Evolutionary conservation across 2,329 filamentous ascomycete species (phyloP).

Genomic region (Juglanconis juglandina): DNA sequence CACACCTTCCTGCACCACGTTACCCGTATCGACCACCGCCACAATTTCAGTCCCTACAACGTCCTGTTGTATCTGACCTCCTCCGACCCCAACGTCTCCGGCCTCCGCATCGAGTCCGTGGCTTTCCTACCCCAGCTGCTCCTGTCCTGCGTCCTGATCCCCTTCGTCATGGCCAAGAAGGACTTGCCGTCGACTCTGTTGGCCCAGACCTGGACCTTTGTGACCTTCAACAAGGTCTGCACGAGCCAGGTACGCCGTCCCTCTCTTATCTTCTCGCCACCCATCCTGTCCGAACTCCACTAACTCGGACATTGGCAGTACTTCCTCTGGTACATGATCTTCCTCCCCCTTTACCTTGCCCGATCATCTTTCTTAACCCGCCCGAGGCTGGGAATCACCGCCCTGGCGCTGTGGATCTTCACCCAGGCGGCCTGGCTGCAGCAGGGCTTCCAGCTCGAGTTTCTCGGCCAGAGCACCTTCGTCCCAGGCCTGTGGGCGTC

Average conservation of each 20-base stretch:
- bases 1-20: slow-evolving; percentile 94
- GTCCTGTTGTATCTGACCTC: slow-evolving; percentile 84
- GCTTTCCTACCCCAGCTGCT: slow-evolving; percentile 87
- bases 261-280: not conserved
- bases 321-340: slow-evolving; percentile 96
- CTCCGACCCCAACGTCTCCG: slow-evolving; percentile 43
- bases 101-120: slow-evolving; percentile 64
- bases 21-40: slow-evolving; percentile 88
- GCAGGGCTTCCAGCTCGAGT: slow-evolving; percentile 73
- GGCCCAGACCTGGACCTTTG: slow-evolving; percentile 94
- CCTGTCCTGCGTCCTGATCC: slow-evolving; percentile 71
- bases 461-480: slow-evolving; percentile 78
- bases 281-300: not conserved
- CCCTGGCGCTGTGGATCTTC: slow-evolving; percentile 68
- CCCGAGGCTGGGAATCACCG: slow-evolving; percentile 59
- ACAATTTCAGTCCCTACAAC: slow-evolving; percentile 98
- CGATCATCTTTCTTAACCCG: slow-evolving; percentile 66
- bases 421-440: slow-evolving; percentile 75
- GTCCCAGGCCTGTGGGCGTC: slow-evolving; percentile 77
- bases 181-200: slow-evolving; percentile 82
- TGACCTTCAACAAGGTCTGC: slow-evolving; percentile 98
- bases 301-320: slow-evolving; percentile 56
- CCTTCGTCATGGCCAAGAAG: slow-evolving; percentile 70
- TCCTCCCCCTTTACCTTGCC: slow-evolving; percentile 87
- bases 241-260: slow-evolving; percentile 79